A percentile compares a stretch with the other conserved stretches of the same genome.
Evolutionary conservation across 2,329 filamentous ascomycete species (phyloP).

Genomic region (Colletotrichum gloeosporioides): DNA sequence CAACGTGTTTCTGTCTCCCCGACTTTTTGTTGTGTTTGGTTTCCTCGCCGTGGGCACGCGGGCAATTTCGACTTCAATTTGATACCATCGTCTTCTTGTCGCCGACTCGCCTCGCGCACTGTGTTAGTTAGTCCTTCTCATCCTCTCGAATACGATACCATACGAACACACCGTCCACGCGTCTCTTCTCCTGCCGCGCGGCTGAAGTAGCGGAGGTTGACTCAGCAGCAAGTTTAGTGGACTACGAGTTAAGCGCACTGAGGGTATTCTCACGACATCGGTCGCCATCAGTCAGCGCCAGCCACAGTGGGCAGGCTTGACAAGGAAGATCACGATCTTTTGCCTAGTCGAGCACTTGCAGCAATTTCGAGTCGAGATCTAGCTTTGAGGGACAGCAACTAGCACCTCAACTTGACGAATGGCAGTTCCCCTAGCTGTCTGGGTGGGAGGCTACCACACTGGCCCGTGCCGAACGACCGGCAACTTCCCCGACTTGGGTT

Average conservation of each 20-base stretch:
- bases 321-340: neutral
- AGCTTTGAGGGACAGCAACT: neutral
- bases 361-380: neutral
- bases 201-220: neutral
- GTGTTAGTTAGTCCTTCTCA: constrained; percentile 10
- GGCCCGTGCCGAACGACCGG: neutral
- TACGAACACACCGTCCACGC: neutral
- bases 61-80: constrained; percentile 17
- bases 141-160: constrained; percentile 18
- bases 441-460: neutral
- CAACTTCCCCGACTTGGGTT: neutral
- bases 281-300: neutral
- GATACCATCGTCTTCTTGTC: constrained; percentile 20
- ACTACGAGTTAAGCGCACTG: neutral
- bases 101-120: constrained; percentile 3
- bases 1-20: neutral
- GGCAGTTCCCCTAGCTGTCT: neutral
- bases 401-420: neutral
- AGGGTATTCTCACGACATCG: neutral
- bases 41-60: constrained; percentile 9
- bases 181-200: neutral
- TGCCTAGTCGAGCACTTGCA: neutral
- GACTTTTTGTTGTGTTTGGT: constrained; percentile 8
- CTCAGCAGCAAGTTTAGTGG: neutral
- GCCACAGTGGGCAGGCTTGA: neutral